Percentiles rank a stretch among this genome's conserved stretches.
Conservation (phyloP, 75 land plant species). For the Sequoia sempervirens region DNA sequence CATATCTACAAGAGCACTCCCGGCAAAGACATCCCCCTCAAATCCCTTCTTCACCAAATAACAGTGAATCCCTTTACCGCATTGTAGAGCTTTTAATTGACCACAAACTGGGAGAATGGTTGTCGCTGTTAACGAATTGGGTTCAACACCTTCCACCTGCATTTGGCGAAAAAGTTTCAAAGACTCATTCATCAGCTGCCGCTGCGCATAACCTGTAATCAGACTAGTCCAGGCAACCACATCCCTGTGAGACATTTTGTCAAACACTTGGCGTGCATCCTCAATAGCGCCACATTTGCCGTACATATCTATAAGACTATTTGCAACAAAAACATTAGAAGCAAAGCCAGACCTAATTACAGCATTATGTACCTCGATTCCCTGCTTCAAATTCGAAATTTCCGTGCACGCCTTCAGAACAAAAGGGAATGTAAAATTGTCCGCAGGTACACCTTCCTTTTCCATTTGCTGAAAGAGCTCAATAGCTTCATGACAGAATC, state of each 20-base stretch:
- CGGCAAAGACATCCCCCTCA: constrained; percentile 46
- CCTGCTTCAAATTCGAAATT: constrained; percentile 12
- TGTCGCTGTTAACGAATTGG: constrained; percentile 38
- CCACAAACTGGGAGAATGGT: constrained; percentile 59
- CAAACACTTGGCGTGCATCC: constrained; percentile 44
- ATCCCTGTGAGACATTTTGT: constrained; percentile 16
- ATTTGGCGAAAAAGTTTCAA: no score
- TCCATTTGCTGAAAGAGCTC: constrained; percentile 14
- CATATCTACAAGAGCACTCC: constrained; percentile 63
- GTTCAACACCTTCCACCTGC: no score
- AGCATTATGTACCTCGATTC: constrained; percentile 13
- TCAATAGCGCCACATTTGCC: constrained; percentile 43
- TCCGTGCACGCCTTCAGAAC: constrained; percentile 18
- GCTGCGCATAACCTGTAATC: no score
- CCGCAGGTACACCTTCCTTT: constrained; percentile 15
- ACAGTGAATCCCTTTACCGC: constrained; percentile 51
- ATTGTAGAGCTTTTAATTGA: constrained; percentile 24
- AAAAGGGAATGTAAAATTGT: constrained; percentile 14
- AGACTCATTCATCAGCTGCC: no score
- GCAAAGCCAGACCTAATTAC: background rate
- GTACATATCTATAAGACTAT: constrained; percentile 68
- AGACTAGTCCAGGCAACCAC: constrained; percentile 50
- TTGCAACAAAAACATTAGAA: constrained; percentile 39
- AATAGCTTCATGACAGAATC: constrained; percentile 9
- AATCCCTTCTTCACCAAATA: constrained; percentile 50